Evolutionary conservation across 768 basidiomycete species (phyloP).

Genomic region (Artomyces pyxidatus): DNA sequence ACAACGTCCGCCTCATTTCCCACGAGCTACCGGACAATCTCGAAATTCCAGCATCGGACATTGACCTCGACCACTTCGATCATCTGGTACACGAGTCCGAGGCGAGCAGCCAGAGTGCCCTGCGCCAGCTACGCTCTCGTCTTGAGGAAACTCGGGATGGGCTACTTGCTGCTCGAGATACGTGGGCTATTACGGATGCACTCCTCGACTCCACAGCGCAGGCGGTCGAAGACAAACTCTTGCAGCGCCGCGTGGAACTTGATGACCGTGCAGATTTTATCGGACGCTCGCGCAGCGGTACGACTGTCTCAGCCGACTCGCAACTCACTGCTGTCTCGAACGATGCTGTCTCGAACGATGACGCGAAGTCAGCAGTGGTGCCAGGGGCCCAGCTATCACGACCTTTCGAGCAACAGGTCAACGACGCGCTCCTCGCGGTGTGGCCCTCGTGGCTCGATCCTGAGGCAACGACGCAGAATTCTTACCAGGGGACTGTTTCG

Average conservation of each 20-base stretch:
- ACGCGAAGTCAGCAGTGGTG: too few species aligned
- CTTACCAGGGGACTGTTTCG: background rate
- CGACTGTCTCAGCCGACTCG: slow-evolving; percentile 63
- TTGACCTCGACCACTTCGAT: slow-evolving; percentile 35
- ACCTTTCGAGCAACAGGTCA: background rate
- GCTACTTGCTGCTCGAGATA: slow-evolving; percentile 37
- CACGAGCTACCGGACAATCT: slow-evolving; percentile 19
- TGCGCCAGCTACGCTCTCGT: slow-evolving; percentile 44
- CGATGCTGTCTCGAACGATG: background rate
- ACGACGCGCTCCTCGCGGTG: background rate
- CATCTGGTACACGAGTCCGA: slow-evolving; percentile 40
- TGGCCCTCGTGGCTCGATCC: slow-evolving; percentile 1
- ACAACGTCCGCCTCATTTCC: slow-evolving; percentile 46
- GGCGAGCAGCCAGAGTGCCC: slow-evolving; percentile 36
- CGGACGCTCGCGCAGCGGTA: slow-evolving; percentile 26
- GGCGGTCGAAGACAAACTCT: slow-evolving; percentile 38
- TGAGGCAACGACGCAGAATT: background rate
- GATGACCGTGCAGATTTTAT: slow-evolving; percentile 8
- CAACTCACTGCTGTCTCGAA: slow-evolving; percentile 41
- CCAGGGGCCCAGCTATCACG: too few species aligned
- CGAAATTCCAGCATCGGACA: slow-evolving; percentile 28
- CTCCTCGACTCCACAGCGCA: slow-evolving; percentile 37
- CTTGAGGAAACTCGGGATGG: slow-evolving; percentile 44
- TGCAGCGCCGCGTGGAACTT: slow-evolving; percentile 24
- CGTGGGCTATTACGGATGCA: slow-evolving; percentile 34